Evolutionary conservation across 495 filamentous ascomycete genomes (phyloP).

Genomic region (Alectoria sarmentosa): DNA sequence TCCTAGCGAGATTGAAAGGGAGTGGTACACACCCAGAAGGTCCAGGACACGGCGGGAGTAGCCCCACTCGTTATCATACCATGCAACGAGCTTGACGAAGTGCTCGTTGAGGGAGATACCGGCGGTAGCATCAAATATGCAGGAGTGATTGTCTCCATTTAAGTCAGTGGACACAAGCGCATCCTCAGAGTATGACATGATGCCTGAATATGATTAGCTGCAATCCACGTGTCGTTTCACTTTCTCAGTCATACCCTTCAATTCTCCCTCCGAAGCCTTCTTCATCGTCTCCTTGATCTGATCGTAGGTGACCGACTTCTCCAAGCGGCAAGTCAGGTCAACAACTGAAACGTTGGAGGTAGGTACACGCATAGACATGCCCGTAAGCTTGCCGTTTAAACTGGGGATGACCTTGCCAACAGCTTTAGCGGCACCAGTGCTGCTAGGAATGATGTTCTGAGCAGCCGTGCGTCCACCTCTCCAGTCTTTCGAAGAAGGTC

Average conservation of each 20-base stretch:
- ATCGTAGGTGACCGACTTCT: slow-evolving; percentile 86
- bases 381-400: slow-evolving; percentile 98
- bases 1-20: neutral
- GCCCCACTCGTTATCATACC: slow-evolving; percentile 97
- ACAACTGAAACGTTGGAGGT: slow-evolving; percentile 99
- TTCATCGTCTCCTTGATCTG: slow-evolving; percentile 91
- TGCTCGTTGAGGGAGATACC: slow-evolving; percentile 96
- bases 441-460: slow-evolving; percentile 99
- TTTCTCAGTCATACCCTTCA: slow-evolving; percentile 61
- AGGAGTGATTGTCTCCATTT: slow-evolving; percentile 85
- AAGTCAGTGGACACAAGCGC: slow-evolving; percentile 90
- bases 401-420: slow-evolving; percentile 98
- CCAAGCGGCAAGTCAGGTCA: slow-evolving; percentile 87
- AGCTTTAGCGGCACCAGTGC: slow-evolving; percentile 98
- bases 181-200: slow-evolving; percentile 94
- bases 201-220: slow-evolving; percentile 49
- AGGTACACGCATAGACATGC: slow-evolving; percentile 98
- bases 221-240: neutral
- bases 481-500: slow-evolving; percentile 98
- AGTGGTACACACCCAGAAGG: slow-evolving; percentile 56
- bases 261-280: slow-evolving; percentile 71
- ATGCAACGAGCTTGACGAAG: slow-evolving; percentile 97
- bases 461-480: slow-evolving; percentile 96
- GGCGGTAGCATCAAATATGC: slow-evolving; percentile 99
- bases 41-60: slow-evolving; percentile 99